Percentiles rank a stretch among this genome's conserved stretches.
Evolutionary conservation across 108 stramenopile species (phyloP).

Genomic region (Mediolabrus comicus): DNA sequence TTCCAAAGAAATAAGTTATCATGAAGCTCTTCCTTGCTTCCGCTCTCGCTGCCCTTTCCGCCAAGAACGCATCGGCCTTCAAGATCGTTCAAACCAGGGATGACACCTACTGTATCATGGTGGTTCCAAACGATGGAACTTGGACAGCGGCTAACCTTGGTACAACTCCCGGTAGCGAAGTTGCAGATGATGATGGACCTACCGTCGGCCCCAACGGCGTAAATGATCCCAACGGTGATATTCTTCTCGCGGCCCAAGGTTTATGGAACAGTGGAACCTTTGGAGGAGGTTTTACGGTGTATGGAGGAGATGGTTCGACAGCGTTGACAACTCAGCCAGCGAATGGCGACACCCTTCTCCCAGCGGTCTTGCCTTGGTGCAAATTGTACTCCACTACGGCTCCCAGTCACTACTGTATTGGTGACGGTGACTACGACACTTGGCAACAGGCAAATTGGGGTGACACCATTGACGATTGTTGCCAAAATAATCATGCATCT

Average conservation of each 20-base stretch:
- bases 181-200: no score
- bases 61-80: not conserved
- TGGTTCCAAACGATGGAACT: not conserved
- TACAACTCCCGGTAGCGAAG: no score
- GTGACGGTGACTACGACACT: not conserved
- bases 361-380: no score
- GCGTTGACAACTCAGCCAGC: no score
- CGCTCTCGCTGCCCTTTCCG: not conserved
- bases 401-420: not conserved
- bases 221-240: no score
- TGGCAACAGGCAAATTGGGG: not conserved
- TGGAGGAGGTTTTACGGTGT: not conserved
- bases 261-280: not conserved
- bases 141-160: no score
- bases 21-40: not conserved
- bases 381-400: not conserved
- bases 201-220: no score
- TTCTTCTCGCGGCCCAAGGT: no score
- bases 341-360: no score
- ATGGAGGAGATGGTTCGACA: not conserved
- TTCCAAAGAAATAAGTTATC: not conserved
- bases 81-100: not conserved
- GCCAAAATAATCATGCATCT: not conserved
- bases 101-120: not conserved
- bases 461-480: not conserved